Conservation (phyloP, 2,329 filamentous ascomycete species). For the Ophiobolus disseminans region DNA sequence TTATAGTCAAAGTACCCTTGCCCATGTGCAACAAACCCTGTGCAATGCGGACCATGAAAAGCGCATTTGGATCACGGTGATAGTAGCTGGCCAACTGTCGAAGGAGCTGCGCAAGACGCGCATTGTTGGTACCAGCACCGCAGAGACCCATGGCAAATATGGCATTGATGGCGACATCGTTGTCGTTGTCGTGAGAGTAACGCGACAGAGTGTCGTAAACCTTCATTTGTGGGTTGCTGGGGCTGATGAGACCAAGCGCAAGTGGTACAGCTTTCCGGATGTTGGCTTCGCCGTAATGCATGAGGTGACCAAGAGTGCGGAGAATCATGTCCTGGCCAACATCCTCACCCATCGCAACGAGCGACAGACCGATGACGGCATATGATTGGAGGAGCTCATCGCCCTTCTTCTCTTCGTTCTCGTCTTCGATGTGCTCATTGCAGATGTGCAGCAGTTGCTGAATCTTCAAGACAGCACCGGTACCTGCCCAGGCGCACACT, state of each 20-base stretch:
- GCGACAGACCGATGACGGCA: slow-evolving; percentile 88
- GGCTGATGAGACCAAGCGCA: slow-evolving; percentile 94
- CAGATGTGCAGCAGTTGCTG: slow-evolving; percentile 97
- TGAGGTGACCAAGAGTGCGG: slow-evolving; percentile 94
- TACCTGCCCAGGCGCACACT: slow-evolving; percentile 97
- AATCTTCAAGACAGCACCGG: slow-evolving; percentile 94
- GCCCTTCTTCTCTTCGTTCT: slow-evolving; percentile 86
- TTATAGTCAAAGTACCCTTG: slow-evolving; percentile 94
- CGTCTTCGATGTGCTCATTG: slow-evolving; percentile 95
- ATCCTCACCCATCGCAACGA: slow-evolving; percentile 98
- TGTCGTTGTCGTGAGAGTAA: slow-evolving; percentile 98
- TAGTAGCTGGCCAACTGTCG: slow-evolving; percentile 97
- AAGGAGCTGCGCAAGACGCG: slow-evolving; percentile 90
- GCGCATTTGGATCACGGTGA: slow-evolving; percentile 90
- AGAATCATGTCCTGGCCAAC: slow-evolving; percentile 99
- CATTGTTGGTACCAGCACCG: slow-evolving; percentile 97
- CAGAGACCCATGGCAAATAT: slow-evolving; percentile 99
- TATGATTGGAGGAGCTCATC: slow-evolving; percentile 96
- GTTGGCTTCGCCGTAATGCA: slow-evolving; percentile 98
- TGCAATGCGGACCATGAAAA: slow-evolving; percentile 99
- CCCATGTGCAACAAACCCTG: slow-evolving; percentile 98
- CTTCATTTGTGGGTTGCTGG: slow-evolving; percentile 99
- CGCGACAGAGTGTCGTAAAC: slow-evolving; percentile 97
- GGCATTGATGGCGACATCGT: slow-evolving; percentile 96
- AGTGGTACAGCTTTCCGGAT: slow-evolving; percentile 95